Conservation (phyloP, 306 rosid genomes). For the Fragaria nilgerrensis region DNA sequence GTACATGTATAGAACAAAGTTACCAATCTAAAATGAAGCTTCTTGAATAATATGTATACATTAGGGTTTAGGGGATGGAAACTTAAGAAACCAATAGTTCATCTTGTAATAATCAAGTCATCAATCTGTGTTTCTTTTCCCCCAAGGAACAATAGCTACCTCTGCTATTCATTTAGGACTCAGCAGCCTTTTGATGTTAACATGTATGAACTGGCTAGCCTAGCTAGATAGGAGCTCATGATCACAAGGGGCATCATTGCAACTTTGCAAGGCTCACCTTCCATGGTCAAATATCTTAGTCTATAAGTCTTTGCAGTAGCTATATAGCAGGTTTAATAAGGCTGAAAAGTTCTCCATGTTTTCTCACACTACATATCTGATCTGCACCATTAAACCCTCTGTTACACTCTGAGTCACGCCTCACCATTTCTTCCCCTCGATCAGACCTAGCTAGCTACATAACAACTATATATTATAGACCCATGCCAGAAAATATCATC, state of each 20-base stretch:
- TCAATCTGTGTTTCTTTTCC: not conserved
- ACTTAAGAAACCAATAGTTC: not conserved
- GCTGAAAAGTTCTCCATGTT: not conserved
- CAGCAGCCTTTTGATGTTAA: constrained; percentile 42
- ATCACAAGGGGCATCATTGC: constrained; percentile 37
- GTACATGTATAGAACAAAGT: too few relatives aligned
- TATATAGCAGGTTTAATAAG: not conserved
- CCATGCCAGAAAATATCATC: not conserved
- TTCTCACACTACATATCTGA: not conserved
- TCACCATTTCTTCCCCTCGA: not conserved
- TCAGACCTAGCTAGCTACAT: not conserved
- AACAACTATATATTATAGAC: not conserved
- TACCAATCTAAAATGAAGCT: too few relatives aligned
- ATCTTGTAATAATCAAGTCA: not conserved
- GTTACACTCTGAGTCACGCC: constrained; percentile 7
- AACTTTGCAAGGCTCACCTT: constrained; percentile 31
- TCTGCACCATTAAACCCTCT: not conserved
- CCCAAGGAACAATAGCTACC: not conserved
- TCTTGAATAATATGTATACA: too few relatives aligned
- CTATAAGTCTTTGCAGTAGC: constrained; percentile 39
- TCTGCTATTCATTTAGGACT: not conserved
- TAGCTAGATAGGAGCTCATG: not conserved
- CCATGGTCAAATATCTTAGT: constrained; percentile 38
- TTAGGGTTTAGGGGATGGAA: too few relatives aligned
- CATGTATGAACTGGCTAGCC: constrained; percentile 26